phyloP scores from a whole-genome alignment of 2,329 filamentous ascomycete genomes.

The Arthrobotrys sinensis region DNA sequence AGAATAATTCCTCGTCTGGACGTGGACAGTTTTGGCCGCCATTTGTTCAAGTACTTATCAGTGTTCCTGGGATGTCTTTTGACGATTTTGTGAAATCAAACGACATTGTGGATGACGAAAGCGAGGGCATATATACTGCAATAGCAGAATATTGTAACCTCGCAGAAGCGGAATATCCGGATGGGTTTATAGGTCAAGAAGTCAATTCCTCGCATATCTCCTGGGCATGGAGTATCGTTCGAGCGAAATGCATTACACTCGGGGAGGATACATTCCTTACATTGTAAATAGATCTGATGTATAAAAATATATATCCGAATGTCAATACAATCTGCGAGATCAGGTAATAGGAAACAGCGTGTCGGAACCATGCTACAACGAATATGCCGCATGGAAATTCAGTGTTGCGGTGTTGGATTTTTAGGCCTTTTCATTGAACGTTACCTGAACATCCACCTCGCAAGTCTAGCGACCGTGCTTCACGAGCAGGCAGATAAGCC shows the following conservation, averaged over 20 bases:
- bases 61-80: slow-evolving; percentile 11
- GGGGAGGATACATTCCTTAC: slow-evolving; percentile 30
- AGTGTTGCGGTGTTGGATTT: slow-evolving; percentile 20
- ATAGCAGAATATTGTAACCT: slow-evolving; percentile 47
- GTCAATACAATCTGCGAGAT: neutral
- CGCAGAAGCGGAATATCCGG: neutral
- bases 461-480: neutral
- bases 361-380: no score
- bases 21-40: slow-evolving; percentile 17
- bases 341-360: no score
- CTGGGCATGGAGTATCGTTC: slow-evolving; percentile 50
- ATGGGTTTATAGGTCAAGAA: neutral
- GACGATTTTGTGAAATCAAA: slow-evolving; percentile 29
- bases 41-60: slow-evolving; percentile 6
- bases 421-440: neutral
- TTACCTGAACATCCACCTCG: neutral
- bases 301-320: no score
- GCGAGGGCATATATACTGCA: slow-evolving; percentile 34
- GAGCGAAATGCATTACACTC: slow-evolving; percentile 28
- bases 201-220: slow-evolving; percentile 28
- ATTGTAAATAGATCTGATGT: neutral
- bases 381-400: no score
- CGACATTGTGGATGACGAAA: slow-evolving; percentile 17
- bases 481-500: neutral
- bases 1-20: neutral